Percentiles rank a stretch among this genome's conserved stretches.
These are phyloP conservation scores for Pseudogymnoascus pannorum DNA, from an alignment of 2,329 filamentous ascomycete species.

Conservation along the genomic window DNA sequence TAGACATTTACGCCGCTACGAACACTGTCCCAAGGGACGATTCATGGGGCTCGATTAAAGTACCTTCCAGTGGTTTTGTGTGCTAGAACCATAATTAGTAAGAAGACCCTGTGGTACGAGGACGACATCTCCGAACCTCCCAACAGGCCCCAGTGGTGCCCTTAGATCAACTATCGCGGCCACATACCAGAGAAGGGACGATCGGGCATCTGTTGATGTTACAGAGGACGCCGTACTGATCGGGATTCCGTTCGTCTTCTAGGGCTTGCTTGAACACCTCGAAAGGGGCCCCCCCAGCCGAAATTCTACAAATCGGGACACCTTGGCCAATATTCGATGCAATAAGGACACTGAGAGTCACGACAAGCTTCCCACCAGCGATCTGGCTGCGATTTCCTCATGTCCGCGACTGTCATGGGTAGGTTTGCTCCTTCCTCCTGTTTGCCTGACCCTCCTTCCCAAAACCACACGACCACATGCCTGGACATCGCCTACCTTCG, in stretches of 20 bases:
- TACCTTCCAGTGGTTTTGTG: background rate
- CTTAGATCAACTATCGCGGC: background rate
- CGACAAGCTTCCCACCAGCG: conserved; percentile 4
- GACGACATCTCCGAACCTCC: background rate
- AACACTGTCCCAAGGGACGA: background rate
- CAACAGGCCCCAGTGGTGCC: background rate
- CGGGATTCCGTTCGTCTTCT: background rate
- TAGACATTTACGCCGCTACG: background rate
- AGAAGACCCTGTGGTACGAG: conserved; percentile 5
- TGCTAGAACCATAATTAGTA: conserved; percentile 3
- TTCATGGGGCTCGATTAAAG: conserved; percentile 7
- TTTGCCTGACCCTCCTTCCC: conserved; percentile 8
- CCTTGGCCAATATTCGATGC: conserved; percentile 5
- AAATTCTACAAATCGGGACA: background rate
- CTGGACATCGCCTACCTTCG: background rate
- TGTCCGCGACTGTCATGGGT: conserved; percentile 8
- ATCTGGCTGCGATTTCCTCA: conserved; percentile 1
- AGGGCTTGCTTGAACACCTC: conserved; percentile 2
- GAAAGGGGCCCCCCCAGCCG: background rate
- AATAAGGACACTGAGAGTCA: background rate
- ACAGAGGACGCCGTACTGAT: background rate
- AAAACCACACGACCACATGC: conserved; percentile 4
- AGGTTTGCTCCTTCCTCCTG: conserved; percentile 8
- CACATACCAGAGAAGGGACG: background rate
- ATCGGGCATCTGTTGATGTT: background rate